Evolutionary conservation across 805 yeast species (phyloP), one percentile per base, ranked within the genome.

Genomic region (Candida montana): DNA sequence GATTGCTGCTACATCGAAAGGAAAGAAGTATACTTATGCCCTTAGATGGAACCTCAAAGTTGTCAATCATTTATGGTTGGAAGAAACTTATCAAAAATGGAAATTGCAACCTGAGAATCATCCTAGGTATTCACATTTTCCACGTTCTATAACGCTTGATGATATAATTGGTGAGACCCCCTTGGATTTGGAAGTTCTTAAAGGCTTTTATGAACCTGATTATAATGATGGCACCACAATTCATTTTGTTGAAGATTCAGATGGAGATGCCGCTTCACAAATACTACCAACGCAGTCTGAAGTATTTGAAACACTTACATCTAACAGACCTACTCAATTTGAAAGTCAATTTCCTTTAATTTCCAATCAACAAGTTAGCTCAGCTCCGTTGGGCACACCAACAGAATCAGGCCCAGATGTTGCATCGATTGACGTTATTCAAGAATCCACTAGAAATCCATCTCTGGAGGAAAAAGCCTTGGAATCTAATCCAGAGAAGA

Each of bases 31-130:
- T 53, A 74, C 72, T 10, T 87, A 89, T 15, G 95, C 93, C 0
- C 57, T 67, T 28, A 71, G 72, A 46, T 89, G 96, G 96, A 46
- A 40, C 5, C 63, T 86, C 18, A 69, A 71, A 24, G 67, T 83
- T 2, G 80, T 86, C 1, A 89, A 84, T 54, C 96, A 88, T 61
- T 55, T 81, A 12, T 91, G 99, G 99, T 62, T 91, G 12, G 98
- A 91, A 55, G 90, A 85, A 41, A 74, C 88, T 32, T 91, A 72
- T 47, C 66, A 74, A 0, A 61, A 70, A 35, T 84, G 93, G 90
- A 64, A 62, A 38, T 49, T 69, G 5, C 70, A 73, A 49, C 76
- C 79, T 30, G 70, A 60, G 4, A 51, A 63, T 1, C 54, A 59
- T 13, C 68, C 75, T 3, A 66, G 75, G 26, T 86, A 76, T 59